Evolutionary conservation across 1,139 yeast species (phyloP).

Genomic region (Taiozyma sp.): DNA sequence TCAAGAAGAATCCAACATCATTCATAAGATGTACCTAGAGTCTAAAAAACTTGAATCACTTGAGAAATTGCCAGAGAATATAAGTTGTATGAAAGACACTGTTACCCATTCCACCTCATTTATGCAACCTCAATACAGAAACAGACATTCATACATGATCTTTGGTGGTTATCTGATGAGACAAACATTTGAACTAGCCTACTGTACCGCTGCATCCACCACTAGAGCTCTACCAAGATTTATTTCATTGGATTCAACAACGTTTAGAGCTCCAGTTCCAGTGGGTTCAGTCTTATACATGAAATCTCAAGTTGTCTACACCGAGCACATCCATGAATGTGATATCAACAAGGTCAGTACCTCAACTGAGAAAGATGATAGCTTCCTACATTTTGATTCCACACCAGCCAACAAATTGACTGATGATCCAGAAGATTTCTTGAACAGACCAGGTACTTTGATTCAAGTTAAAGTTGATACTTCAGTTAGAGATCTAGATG

Average conservation of each 20-base stretch:
- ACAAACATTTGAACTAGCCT: constrained; percentile 89
- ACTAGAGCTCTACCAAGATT: constrained; percentile 81
- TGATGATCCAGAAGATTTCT: constrained; percentile 48
- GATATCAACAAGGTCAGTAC: constrained; percentile 24
- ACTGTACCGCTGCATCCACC: constrained; percentile 87
- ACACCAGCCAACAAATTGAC: constrained; percentile 53
- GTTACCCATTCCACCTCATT: constrained; percentile 66
- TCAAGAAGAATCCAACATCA: constrained; percentile 59
- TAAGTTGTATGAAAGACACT: constrained; percentile 68
- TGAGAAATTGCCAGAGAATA: constrained; percentile 36
- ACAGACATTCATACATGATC: constrained; percentile 89
- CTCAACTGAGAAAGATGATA: constrained; percentile 22
- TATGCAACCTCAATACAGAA: constrained; percentile 96
- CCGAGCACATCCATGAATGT: constrained; percentile 60
- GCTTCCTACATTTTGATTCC: constrained; percentile 41
- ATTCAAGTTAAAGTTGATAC: constrained; percentile 89
- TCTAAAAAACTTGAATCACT: constrained; percentile 38
- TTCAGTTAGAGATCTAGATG: constrained; percentile 60
- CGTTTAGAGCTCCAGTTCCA: constrained; percentile 90
- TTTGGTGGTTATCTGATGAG: constrained; percentile 91
- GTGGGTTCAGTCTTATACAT: constrained; percentile 85
- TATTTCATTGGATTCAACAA: constrained; percentile 83
- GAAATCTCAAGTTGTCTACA: constrained; percentile 78
- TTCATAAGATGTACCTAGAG: constrained; percentile 73
- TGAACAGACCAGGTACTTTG: constrained; percentile 77